Evolutionary conservation across 2,329 filamentous ascomycete genomes (phyloP).

Genomic region (Cladosporium phlei): DNA sequence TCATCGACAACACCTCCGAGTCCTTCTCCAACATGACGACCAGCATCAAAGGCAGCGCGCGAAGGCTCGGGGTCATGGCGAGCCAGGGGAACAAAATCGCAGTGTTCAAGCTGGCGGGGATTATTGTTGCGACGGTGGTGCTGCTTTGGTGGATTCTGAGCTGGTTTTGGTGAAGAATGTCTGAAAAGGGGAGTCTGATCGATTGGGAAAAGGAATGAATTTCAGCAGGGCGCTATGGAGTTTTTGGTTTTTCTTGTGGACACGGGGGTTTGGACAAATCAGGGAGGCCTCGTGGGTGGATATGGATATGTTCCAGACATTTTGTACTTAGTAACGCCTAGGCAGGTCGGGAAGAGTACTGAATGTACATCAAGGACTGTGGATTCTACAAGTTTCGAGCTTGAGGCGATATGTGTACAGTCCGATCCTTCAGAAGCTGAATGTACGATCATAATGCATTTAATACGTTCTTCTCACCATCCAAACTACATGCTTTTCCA

Average conservation of each 20-base stretch:
- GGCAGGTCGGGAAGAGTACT: too few relatives aligned
- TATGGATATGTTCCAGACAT: too few relatives aligned
- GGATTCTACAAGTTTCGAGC: too few relatives aligned
- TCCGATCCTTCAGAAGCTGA: too few relatives aligned
- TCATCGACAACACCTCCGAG: conserved; percentile 83
- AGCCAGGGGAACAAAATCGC: conserved; percentile 85
- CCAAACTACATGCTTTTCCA: neutral
- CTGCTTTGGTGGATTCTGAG: conserved; percentile 65
- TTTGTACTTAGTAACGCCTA: too few relatives aligned
- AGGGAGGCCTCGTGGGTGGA: neutral
- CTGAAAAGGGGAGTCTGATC: neutral
- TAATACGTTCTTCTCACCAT: too few relatives aligned
- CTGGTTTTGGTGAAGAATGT: conserved; percentile 26
- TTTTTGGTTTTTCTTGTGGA: neutral
- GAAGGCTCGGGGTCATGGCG: conserved; percentile 82
- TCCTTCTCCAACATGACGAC: conserved; percentile 85
- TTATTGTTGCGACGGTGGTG: conserved; percentile 68
- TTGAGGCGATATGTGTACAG: too few relatives aligned
- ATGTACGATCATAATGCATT: neutral
- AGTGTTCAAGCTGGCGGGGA: conserved; percentile 81
- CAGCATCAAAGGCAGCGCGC: conserved; percentile 76
- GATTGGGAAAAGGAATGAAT: neutral
- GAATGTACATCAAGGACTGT: too few relatives aligned
- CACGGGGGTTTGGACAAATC: neutral
- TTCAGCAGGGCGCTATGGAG: conserved; percentile 16